phyloP scores from a whole-genome alignment of 371 early-diverging fungal species.

The Mucor mucedo region DNA sequence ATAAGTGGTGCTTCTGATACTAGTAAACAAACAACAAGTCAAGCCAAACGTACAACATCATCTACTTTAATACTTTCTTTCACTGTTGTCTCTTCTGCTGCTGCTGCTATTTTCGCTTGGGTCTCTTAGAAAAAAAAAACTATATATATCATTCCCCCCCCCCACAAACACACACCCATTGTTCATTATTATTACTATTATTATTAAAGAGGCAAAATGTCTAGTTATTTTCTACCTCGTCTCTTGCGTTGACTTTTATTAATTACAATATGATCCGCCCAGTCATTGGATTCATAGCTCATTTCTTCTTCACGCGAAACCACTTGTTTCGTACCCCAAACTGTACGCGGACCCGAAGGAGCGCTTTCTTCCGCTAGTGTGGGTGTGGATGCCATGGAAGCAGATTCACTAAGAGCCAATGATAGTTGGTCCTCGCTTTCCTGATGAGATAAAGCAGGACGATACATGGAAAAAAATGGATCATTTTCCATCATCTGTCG shows the following conservation, averaged over 20 bases:
- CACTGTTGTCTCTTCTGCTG: not conserved
- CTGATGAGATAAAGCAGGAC: conserved; percentile 29
- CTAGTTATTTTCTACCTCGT: conserved; percentile 28
- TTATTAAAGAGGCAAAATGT: no score
- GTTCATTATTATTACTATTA: not conserved
- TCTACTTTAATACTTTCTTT: not conserved
- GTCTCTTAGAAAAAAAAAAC: not conserved
- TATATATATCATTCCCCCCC: not conserved
- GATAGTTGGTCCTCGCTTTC: conserved; percentile 41
- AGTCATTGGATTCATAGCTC: conserved; percentile 21
- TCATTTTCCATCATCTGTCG: conserved; percentile 49
- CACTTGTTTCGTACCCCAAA: conserved; percentile 64
- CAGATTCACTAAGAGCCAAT: conserved; percentile 30
- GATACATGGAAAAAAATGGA: conserved; percentile 59
- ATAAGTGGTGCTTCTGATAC: not conserved
- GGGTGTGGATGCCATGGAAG: not conserved
- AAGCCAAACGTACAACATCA: not conserved
- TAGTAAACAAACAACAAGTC: not conserved
- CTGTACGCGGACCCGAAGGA: conserved; percentile 41
- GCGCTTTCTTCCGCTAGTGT: not conserved
- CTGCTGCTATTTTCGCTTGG: not conserved
- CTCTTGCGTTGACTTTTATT: conserved; percentile 40
- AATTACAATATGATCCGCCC: conserved; percentile 51
- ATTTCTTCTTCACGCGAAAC: conserved; percentile 27
- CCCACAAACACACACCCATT: not conserved